Evolutionary conservation across 768 basidiomycete genomes (phyloP).

Genomic region (Fomitopsis serialis): DNA sequence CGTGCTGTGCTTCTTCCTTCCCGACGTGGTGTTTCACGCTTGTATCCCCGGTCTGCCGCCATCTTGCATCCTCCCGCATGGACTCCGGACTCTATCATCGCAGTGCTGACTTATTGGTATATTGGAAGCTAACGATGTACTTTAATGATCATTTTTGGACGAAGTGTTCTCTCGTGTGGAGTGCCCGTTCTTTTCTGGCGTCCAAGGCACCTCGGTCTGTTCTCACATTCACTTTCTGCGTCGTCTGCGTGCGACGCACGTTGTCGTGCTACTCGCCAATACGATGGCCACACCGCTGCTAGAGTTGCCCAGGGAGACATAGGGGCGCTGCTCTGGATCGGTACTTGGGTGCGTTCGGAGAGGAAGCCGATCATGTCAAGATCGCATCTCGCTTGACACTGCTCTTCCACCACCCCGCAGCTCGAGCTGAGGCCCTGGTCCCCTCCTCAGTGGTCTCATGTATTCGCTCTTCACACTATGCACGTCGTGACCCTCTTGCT

Average conservation of each 20-base stretch:
- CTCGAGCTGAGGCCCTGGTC: neutral
- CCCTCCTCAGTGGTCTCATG: neutral
- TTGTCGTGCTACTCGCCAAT: no score
- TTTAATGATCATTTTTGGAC: neutral
- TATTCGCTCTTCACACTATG: neutral
- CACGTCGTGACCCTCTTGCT: neutral
- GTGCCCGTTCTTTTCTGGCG: no score
- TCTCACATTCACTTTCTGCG: neutral
- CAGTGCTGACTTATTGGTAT: neutral
- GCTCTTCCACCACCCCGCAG: neutral
- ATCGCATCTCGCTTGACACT: neutral
- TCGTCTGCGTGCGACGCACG: no score
- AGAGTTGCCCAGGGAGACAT: neutral
- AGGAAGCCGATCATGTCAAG: neutral
- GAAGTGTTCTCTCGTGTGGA: neutral
- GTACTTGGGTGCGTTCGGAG: neutral
- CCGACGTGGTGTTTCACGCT: neutral
- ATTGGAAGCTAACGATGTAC: neutral
- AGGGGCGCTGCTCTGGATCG: neutral
- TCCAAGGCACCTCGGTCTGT: no score
- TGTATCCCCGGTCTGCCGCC: neutral
- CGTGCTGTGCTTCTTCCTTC: neutral
- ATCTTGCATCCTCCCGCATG: neutral
- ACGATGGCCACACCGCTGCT: no score
- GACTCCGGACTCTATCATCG: neutral